A percentile compares a stretch with the other conserved stretches of the same genome.
Evolutionary conservation across 176 grass and related monocot genomes (phyloP).

Genomic region (Oryza glumipatula): DNA sequence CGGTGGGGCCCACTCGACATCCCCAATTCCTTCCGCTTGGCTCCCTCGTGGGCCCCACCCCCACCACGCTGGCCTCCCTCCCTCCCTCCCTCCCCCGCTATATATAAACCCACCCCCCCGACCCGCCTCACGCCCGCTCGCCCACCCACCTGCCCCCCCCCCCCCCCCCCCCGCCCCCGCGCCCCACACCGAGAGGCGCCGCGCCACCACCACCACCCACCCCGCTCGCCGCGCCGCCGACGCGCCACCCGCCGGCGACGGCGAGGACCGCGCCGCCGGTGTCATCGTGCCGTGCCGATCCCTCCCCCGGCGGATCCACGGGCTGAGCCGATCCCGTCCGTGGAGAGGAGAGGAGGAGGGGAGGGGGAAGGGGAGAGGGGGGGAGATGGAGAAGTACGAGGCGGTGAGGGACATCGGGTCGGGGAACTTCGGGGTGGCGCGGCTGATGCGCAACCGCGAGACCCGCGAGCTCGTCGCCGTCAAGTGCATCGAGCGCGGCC

Average conservation of each 20-base stretch:
- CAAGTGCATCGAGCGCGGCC: constrained; percentile 89
- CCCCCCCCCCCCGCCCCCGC: not conserved
- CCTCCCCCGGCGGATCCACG: not conserved
- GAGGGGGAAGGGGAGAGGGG: not conserved
- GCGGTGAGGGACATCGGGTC: constrained; percentile 87
- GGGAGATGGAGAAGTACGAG: constrained; percentile 85
- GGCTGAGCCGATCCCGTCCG: not conserved
- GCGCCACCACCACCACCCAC: not conserved
- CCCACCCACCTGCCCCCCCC: not conserved
- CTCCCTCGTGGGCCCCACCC: not conserved
- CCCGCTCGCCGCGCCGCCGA: not conserved
- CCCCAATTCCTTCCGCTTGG: too few species aligned
- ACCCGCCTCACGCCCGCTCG: constrained; percentile 38
- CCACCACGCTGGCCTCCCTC: constrained; percentile 10
- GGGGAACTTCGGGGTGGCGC: constrained; percentile 89
- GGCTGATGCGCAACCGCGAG: constrained; percentile 81
- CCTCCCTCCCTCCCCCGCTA: too few species aligned
- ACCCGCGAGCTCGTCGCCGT: constrained; percentile 90
- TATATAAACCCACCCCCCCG: constrained; percentile 38
- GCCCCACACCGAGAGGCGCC: not conserved
- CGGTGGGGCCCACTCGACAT: not conserved
- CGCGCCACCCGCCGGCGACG: not conserved
- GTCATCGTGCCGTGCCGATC: not conserved
- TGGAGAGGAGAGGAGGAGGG: not conserved
- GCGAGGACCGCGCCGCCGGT: not conserved